These are phyloP conservation scores for Nigrospora sphaerica DNA, from an alignment of 2,329 filamentous ascomycete species.

Conservation along the genomic window DNA sequence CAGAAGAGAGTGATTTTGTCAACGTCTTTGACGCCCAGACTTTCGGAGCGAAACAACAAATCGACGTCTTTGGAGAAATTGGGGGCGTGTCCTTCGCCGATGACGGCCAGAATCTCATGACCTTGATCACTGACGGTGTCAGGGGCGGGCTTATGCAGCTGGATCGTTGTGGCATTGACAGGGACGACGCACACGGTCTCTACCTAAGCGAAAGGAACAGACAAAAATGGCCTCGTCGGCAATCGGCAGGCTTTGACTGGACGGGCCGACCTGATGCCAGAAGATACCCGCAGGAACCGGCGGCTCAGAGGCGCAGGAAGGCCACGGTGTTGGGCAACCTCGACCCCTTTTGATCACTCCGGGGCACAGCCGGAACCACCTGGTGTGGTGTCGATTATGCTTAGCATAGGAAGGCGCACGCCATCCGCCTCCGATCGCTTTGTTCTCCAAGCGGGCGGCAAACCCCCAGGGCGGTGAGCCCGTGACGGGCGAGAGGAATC, in stretches of 20 bases:
- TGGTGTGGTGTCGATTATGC: not conserved
- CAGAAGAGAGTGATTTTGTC: conserved; percentile 69
- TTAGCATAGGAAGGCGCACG: too few species aligned
- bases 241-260: conserved; percentile 18
- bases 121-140: conserved; percentile 58
- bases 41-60: conserved; percentile 57
- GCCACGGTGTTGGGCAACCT: conserved; percentile 15
- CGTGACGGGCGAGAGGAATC: too few species aligned
- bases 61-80: conserved; percentile 71
- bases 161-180: conserved; percentile 37
- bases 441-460: too few species aligned
- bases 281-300: conserved; percentile 12
- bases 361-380: not conserved
- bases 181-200: conserved; percentile 23
- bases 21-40: conserved; percentile 62
- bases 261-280: conserved; percentile 8
- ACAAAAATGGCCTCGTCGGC: conserved; percentile 6
- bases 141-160: conserved; percentile 63
- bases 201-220: not conserved
- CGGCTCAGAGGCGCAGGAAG: conserved; percentile 18
- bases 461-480: too few species aligned
- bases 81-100: conserved; percentile 61
- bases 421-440: too few species aligned
- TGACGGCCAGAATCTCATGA: conserved; percentile 59
- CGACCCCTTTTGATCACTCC: conserved; percentile 4